phyloP scores from a whole-genome alignment of 768 basidiomycete species.

The Suillus subluteus region DNA sequence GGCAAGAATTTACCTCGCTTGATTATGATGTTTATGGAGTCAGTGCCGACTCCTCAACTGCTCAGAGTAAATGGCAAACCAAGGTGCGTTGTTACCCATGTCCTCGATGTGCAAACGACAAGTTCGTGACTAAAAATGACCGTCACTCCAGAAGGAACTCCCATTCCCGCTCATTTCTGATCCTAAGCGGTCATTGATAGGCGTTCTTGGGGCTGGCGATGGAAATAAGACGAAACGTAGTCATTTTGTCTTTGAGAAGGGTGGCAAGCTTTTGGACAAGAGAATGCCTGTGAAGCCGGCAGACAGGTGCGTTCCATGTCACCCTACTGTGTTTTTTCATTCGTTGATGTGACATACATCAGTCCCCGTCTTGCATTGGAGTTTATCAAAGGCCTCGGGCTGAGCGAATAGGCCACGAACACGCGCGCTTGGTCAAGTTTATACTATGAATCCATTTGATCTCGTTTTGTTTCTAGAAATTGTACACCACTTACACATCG shows the following conservation, averaged over 20 bases:
- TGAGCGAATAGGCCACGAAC: conserved; percentile 15
- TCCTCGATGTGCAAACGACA: not conserved
- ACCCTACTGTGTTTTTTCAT: not conserved
- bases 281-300: conserved; percentile 84
- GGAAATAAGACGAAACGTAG: conserved; percentile 87
- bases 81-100: conserved; percentile 54
- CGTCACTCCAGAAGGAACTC: conserved; percentile 66
- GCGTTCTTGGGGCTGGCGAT: conserved; percentile 77
- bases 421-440: not conserved
- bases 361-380: conserved; percentile 70
- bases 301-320: conserved; percentile 61
- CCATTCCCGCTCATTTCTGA: conserved; percentile 90
- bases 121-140: conserved; percentile 11
- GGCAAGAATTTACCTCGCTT: conserved; percentile 70
- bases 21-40: conserved; percentile 81
- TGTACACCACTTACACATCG: not conserved
- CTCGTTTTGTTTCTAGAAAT: not conserved
- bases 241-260: conserved; percentile 92
- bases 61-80: conserved; percentile 84
- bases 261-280: conserved; percentile 86
- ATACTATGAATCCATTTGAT: not conserved
- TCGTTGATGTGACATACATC: not conserved
- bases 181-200: conserved; percentile 79
- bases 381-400: conserved; percentile 56
- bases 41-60: conserved; percentile 74